Evolutionary conservation across 495 filamentous ascomycete species (phyloP).

Genomic region (Hypoxylon lienhwacheense): DNA sequence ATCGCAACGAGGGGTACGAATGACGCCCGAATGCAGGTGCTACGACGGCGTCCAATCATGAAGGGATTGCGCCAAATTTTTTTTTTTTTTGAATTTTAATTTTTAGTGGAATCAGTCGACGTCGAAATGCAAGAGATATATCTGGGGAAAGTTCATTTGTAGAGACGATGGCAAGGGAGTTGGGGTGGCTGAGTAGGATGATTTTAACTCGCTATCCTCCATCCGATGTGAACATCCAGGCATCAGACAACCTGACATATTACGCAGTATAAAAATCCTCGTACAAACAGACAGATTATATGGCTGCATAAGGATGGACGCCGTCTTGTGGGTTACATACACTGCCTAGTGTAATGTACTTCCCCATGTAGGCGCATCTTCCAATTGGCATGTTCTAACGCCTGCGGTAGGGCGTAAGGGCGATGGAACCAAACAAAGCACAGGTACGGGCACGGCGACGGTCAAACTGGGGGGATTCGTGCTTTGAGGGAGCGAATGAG

Average conservation of each 20-base stretch:
- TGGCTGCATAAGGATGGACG: slow-evolving; percentile 11
- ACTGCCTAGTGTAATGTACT: too few relatives aligned
- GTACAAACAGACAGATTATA: too few relatives aligned
- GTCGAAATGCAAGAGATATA: slow-evolving; percentile 18
- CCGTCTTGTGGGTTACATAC: slow-evolving; percentile 15
- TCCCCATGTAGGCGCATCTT: not conserved
- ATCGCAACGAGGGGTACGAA: slow-evolving; percentile 23
- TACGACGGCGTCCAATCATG: slow-evolving; percentile 16
- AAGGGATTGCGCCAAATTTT: slow-evolving; percentile 6
- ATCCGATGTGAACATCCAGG: slow-evolving; percentile 18
- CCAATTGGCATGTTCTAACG: slow-evolving; percentile 15
- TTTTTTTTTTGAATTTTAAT: slow-evolving; percentile 14
- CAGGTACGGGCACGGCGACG: slow-evolving; percentile 11
- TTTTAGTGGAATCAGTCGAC: slow-evolving; percentile 12
- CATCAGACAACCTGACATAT: too few relatives aligned
- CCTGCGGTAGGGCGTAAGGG: slow-evolving; percentile 16
- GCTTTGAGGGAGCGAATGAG: slow-evolving; percentile 28
- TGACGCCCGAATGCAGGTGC: slow-evolving; percentile 20
- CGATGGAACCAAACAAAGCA: slow-evolving; percentile 24
- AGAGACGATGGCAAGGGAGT: slow-evolving; percentile 7
- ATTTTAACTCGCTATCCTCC: slow-evolving; percentile 9
- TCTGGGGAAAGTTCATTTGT: slow-evolving; percentile 13
- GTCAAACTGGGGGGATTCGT: slow-evolving; percentile 19
- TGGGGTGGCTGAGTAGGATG: slow-evolving; percentile 12
- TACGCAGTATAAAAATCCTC: slow-evolving; percentile 18